Evolutionary conservation across 2,329 filamentous ascomycete species (phyloP).

Genomic region (Trichoderma atroviride): DNA sequence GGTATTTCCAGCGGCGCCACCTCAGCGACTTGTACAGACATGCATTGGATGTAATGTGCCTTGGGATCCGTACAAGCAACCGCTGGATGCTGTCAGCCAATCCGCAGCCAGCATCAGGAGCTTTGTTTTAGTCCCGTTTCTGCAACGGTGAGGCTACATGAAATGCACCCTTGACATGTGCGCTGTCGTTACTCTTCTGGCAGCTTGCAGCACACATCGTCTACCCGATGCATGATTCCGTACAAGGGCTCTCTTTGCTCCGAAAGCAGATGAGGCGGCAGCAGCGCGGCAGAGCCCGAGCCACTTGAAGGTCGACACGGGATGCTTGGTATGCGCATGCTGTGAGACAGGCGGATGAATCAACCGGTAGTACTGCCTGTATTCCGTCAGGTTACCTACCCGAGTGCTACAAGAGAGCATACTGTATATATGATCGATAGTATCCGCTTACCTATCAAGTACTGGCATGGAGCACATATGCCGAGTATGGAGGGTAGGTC

Average conservation of each 20-base stretch:
- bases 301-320: conserved; percentile 25
- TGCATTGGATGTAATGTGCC: neutral
- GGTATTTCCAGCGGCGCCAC: neutral
- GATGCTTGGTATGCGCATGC: conserved; percentile 5
- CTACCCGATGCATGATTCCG: conserved; percentile 13
- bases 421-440: neutral
- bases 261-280: conserved; percentile 24
- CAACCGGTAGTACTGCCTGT: neutral
- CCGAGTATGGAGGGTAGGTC: neutral
- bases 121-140: neutral
- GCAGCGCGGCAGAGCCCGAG: conserved; percentile 6
- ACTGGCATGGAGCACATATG: neutral
- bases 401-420: neutral
- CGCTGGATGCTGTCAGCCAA: neutral
- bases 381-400: neutral
- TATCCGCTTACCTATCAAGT: neutral
- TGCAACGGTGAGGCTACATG: conserved; percentile 12
- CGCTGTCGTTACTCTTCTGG: neutral
- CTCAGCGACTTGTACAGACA: neutral
- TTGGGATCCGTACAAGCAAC: neutral
- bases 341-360: conserved; percentile 6
- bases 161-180: conserved; percentile 7
- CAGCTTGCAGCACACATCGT: neutral
- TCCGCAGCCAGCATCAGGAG: neutral
- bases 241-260: conserved; percentile 10